Base-by-base conservation (phyloP, 495 filamentous ascomycete species). In the Durotheca rogersii region DNA sequence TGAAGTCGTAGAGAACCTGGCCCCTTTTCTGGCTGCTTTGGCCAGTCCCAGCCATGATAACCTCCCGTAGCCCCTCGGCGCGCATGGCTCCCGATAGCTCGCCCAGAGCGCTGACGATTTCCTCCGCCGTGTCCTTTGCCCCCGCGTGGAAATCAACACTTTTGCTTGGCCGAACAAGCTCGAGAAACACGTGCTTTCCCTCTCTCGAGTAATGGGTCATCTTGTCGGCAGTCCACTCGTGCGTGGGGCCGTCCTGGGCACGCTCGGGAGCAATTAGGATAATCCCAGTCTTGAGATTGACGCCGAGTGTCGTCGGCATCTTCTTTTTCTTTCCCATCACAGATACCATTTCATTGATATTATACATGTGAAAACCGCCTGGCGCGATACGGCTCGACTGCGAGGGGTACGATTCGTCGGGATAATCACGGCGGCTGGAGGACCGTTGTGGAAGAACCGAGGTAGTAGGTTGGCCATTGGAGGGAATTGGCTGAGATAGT, bases 131-230 rank as follows among this genome's bases (percentile, higher is more conserved):
- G 66, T 97, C 91, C 67, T 97, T 99, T 7, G 93, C 89, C 12
- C 93, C 93, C 19, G 93, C 94, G 67, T 99, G 93, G 51, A 99
- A 91, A 67, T 99, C 93, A 39, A 95, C 71, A 61, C 90, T 96
- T 70, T 88, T 95, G 64, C 87, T 94, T 6, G 93, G 93, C 25
- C 86, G 74, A 31, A 96, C 84, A 25, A 97, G 76, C 64, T 97
- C 93, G 51, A 99, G 72, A 62, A 99, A 99, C 11, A 99, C 87
- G 67, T 97, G 93, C 65, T 99, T 99, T 11, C 91, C 92, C 74
- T 99, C 93, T 35, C 94, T 88, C 7, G 89, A 95, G 71, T 99
- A 97, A 67, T 95, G 87, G 11, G 83, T 88, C 67, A 99, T 82
- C 65, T 89, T 92, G 23, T 96, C 89, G 0, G 90, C 90, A 0